Percentiles rank a stretch among this genome's conserved stretches.
Evolutionary conservation across 1,284 basidiomycete genomes (phyloP).

Genomic region (Heliocybe sulcata): DNA sequence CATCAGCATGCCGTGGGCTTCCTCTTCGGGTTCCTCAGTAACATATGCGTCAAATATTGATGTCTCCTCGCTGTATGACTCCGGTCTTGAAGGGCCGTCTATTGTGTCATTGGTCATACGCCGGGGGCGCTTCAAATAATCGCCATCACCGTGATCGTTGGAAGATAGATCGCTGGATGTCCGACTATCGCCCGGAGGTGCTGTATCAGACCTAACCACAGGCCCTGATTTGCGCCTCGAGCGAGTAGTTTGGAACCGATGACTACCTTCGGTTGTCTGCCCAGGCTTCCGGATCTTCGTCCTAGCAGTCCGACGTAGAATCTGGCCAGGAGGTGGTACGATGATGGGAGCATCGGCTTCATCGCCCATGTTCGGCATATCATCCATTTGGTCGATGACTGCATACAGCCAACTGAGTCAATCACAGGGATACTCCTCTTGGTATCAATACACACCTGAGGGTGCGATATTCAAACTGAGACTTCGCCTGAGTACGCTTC

Average conservation of each 20-base stretch:
- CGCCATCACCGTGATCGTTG: conserved; percentile 56
- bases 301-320: conserved; percentile 85
- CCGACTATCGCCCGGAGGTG: conserved; percentile 29
- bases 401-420: conserved; percentile 7
- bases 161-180: conserved; percentile 61
- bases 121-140: conserved; percentile 15
- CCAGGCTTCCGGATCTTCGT: conserved; percentile 95
- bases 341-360: conserved; percentile 88
- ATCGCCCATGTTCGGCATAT: conserved; percentile 59
- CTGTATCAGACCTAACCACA: conserved; percentile 20
- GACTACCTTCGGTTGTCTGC: conserved; percentile 68
- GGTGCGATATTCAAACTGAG: conserved; percentile 85
- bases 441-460: conserved; percentile 53
- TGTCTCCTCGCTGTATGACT: conserved; percentile 72
- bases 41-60: conserved; percentile 81
- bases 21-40: conserved; percentile 41
- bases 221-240: conserved; percentile 37
- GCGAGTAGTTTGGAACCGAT: conserved; percentile 65
- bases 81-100: conserved; percentile 33
- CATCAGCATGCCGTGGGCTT: conserved; percentile 13
- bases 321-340: conserved; percentile 81
- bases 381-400: conserved; percentile 64
- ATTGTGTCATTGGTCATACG: conserved; percentile 10
- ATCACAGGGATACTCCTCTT: conserved; percentile 4
- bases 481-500: conserved; percentile 80